These are phyloP conservation scores for Phytophthora crassamura DNA, from an alignment of 352 stramenopile genomes.

Conservation along the genomic window DNA sequence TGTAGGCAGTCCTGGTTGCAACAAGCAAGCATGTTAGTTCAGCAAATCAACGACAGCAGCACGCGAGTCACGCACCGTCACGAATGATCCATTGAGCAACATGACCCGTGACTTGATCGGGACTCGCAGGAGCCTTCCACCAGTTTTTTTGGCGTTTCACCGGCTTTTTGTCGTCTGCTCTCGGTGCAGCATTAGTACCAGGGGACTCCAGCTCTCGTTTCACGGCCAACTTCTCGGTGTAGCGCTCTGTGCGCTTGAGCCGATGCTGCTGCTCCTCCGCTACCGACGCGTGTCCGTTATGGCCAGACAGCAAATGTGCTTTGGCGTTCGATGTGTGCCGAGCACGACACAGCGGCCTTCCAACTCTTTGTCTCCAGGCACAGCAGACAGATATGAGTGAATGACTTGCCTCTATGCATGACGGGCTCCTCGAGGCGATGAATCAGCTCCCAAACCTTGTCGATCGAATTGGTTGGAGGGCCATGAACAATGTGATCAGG, in stretches of 20 bases:
- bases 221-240: background rate
- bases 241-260: background rate
- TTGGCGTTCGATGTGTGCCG: conserved; percentile 4
- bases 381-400: too few species aligned
- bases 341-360: background rate
- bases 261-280: background rate
- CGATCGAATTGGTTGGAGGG: background rate
- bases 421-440: background rate
- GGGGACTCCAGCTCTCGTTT: too few species aligned
- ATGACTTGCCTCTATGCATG: background rate
- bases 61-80: background rate
- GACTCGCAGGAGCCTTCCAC: background rate
- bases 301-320: background rate
- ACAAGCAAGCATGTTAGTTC: background rate
- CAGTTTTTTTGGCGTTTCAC: conserved; percentile 2
- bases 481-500: background rate
- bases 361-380: conserved; percentile 2
- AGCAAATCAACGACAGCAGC: background rate
- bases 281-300: background rate
- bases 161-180: too few species aligned
- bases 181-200: background rate
- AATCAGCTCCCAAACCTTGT: background rate
- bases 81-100: conserved; percentile 8
- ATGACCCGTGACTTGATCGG: conserved; percentile 3
- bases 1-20: background rate